Conservation (phyloP, 345 rosid species). For the Noccaea bulbosa region DNA sequence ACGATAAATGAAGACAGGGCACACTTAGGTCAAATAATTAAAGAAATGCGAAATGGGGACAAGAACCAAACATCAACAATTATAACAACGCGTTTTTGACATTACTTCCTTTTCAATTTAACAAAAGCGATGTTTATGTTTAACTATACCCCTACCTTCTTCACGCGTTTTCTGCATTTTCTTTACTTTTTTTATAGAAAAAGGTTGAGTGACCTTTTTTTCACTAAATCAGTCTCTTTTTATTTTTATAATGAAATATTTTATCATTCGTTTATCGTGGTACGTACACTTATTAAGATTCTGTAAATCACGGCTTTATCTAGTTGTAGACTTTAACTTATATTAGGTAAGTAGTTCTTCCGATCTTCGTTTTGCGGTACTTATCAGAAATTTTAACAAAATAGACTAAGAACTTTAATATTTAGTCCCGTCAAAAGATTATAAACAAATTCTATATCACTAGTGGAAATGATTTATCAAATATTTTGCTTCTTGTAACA, state of each 20-base stretch:
- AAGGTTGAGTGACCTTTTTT: constrained; percentile 1
- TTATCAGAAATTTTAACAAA: background rate
- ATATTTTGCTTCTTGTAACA: background rate
- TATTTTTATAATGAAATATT: too few relatives aligned
- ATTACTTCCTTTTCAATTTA: constrained; percentile 36
- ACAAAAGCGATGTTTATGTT: constrained; percentile 34
- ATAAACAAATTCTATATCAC: background rate
- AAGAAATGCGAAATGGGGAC: constrained; percentile 27
- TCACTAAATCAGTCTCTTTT: constrained; percentile 6
- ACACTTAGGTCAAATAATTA: constrained; percentile 3
- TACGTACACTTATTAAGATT: constrained; percentile 18
- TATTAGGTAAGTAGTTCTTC: background rate
- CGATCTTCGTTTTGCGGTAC: background rate
- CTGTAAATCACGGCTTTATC: constrained; percentile 10
- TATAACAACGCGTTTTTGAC: constrained; percentile 48
- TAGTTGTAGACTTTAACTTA: constrained; percentile 5
- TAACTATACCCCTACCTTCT: constrained; percentile 39
- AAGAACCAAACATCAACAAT: constrained; percentile 42
- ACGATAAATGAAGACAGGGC: constrained; percentile 28
- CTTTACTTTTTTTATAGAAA: constrained; percentile 17
- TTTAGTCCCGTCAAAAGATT: constrained; percentile 4
- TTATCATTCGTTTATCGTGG: constrained; percentile 15
- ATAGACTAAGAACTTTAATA: background rate
- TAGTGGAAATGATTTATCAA: background rate
- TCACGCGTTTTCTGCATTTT: constrained; percentile 45